Evolutionary conservation across 2,329 filamentous ascomycete genomes (phyloP).

Genomic region (Fusarium albosuccineum): DNA sequence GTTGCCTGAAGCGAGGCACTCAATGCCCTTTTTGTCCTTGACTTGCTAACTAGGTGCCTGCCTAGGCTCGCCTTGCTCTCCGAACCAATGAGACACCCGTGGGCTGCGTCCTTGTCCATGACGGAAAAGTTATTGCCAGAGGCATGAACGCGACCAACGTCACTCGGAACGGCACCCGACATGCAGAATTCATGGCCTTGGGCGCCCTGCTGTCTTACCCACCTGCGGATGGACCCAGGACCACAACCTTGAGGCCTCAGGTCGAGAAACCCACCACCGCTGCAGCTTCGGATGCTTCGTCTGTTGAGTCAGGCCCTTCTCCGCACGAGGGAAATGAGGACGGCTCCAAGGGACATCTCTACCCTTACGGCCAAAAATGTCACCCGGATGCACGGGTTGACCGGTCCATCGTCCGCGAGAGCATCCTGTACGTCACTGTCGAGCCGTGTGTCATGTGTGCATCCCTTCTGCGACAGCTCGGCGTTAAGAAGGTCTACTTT

Average conservation of each 20-base stretch:
- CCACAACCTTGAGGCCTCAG: conserved; percentile 53
- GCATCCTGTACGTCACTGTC: conserved; percentile 93
- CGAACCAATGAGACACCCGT: conserved; percentile 93
- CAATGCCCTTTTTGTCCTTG: background rate
- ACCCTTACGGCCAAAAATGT: conserved; percentile 71
- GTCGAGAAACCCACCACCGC: conserved; percentile 41
- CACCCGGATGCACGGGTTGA: conserved; percentile 70
- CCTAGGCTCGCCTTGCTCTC: conserved; percentile 86
- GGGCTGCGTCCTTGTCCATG: conserved; percentile 91
- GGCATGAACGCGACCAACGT: conserved; percentile 98
- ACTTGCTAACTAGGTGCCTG: conserved; percentile 28
- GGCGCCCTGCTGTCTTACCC: conserved; percentile 65
- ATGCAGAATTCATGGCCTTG: conserved; percentile 95
- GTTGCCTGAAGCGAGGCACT: background rate
- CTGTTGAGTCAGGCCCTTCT: conserved; percentile 30
- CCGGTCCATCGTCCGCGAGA: conserved; percentile 75
- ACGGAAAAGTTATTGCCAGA: conserved; percentile 82
- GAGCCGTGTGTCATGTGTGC: conserved; percentile 99
- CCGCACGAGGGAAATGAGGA: conserved; percentile 65
- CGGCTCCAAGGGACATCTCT: conserved; percentile 68
- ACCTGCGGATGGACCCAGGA: conserved; percentile 45
- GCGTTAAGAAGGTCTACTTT: conserved; percentile 91
- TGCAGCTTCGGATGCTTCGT: conserved; percentile 42
- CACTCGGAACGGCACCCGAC: conserved; percentile 89
- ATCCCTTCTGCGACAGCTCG: conserved; percentile 87